A percentile compares a stretch with the other conserved stretches of the same genome.
Evolutionary conservation across 371 early-diverging fungal genomes (phyloP).

Genomic region (Actinomortierella ambigua): DNA sequence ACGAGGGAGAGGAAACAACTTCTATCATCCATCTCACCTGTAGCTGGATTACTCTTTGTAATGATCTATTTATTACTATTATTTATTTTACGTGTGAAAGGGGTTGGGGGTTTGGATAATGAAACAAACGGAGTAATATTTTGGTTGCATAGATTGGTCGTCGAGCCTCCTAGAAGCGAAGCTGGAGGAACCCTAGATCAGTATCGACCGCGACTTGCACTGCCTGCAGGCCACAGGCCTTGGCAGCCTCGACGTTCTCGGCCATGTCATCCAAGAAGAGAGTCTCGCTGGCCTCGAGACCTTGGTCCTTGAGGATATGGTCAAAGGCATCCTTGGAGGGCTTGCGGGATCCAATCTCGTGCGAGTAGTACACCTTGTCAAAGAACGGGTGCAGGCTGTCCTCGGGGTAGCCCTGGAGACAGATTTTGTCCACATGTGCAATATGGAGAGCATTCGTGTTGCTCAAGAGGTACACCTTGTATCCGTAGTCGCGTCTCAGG

Average conservation of each 20-base stretch:
- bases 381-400: conserved; percentile 24
- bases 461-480: conserved; percentile 38
- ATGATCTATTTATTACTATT: no score
- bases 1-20: no score
- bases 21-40: no score
- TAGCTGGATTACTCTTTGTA: no score
- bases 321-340: conserved; percentile 42
- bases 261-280: conserved; percentile 40
- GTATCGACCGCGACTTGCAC: conserved; percentile 42
- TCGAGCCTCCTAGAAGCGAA: conserved; percentile 26
- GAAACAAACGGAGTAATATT: neutral
- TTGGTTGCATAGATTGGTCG: no score
- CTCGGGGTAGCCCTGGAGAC: conserved; percentile 25
- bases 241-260: conserved; percentile 39
- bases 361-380: conserved; percentile 37
- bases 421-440: conserved; percentile 24
- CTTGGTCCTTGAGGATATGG: conserved; percentile 24
- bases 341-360: conserved; percentile 31
- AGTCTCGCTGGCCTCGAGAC: conserved; percentile 17
- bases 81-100: no score
- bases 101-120: neutral
- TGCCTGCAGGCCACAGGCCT: conserved; percentile 35
- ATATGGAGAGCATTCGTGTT: conserved; percentile 43
- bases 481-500: conserved; percentile 28
- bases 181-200: conserved; percentile 34